Conservation (phyloP, 495 filamentous ascomycete species). For the Bombardia bombarda region DNA sequence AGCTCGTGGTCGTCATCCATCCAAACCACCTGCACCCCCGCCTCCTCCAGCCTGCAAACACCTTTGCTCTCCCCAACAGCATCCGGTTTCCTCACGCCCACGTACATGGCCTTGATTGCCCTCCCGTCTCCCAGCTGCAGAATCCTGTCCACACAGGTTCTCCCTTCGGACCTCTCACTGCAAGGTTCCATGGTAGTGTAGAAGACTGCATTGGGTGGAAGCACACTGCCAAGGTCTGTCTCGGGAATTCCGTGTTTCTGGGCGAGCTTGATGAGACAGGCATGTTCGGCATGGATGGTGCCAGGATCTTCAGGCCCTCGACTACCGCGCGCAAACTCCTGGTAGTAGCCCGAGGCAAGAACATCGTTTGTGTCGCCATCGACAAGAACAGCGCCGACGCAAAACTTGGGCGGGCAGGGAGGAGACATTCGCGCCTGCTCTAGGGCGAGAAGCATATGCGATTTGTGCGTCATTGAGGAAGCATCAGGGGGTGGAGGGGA, state of each 20-base stretch:
- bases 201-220: conserved; percentile 42
- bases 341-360: conserved; percentile 69
- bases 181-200: conserved; percentile 90
- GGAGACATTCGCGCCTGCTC: conserved; percentile 59
- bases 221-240: conserved; percentile 27
- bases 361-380: conserved; percentile 45
- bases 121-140: conserved; percentile 39
- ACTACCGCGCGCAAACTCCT: conserved; percentile 46
- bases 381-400: conserved; percentile 71
- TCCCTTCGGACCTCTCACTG: conserved; percentile 57
- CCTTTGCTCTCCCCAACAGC: conserved; percentile 64
- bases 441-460: conserved; percentile 59
- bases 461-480: conserved; percentile 33
- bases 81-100: conserved; percentile 70
- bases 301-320: conserved; percentile 29
- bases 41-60: conserved; percentile 48
- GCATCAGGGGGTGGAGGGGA: background rate
- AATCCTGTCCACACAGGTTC: conserved; percentile 65
- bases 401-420: conserved; percentile 69
- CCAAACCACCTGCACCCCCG: conserved; percentile 57
- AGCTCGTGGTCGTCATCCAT: conserved; percentile 38
- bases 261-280: conserved; percentile 41
- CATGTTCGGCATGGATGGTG: conserved; percentile 37
- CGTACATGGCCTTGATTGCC: conserved; percentile 61
- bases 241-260: conserved; percentile 31